Conservation (phyloP, 441 rosid species). For the Metrosideros polymorpha region DNA sequence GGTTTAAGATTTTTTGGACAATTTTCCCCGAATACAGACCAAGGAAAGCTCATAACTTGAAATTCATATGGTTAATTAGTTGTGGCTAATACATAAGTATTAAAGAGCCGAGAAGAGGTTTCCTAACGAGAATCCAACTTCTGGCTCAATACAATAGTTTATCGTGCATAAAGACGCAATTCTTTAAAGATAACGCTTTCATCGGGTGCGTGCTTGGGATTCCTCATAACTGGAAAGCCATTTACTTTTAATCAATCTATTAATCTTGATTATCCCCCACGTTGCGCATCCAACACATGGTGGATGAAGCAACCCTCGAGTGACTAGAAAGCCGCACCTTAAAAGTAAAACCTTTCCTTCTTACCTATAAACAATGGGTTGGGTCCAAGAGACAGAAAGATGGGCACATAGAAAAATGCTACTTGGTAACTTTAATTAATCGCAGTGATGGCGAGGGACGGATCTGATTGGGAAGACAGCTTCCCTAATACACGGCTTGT, state of each 20-base stretch:
- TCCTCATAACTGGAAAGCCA: not conserved
- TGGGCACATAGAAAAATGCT: not conserved
- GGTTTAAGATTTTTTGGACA: not conserved
- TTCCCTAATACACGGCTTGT: constrained; percentile 21
- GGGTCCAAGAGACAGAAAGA: not conserved
- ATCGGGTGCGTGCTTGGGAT: not conserved
- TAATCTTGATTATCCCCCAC: not conserved
- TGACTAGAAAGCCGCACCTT: not conserved
- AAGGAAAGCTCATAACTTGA: not conserved
- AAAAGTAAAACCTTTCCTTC: not conserved
- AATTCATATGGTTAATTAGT: not conserved
- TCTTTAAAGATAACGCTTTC: not conserved
- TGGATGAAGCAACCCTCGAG: not conserved
- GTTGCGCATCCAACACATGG: not conserved
- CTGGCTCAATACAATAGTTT: not conserved
- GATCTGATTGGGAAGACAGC: constrained; percentile 7
- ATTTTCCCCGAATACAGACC: not conserved
- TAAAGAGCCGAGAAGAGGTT: not conserved
- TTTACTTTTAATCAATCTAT: not conserved
- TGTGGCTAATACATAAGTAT: not conserved
- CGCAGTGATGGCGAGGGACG: not conserved
- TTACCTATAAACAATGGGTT: not conserved
- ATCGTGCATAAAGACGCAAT: not conserved
- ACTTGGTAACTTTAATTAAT: not conserved
- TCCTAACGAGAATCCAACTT: not conserved